These are phyloP conservation scores for Wallemia mellicola DNA, from an alignment of 1,284 basidiomycete species.

Conservation along the genomic window DNA sequence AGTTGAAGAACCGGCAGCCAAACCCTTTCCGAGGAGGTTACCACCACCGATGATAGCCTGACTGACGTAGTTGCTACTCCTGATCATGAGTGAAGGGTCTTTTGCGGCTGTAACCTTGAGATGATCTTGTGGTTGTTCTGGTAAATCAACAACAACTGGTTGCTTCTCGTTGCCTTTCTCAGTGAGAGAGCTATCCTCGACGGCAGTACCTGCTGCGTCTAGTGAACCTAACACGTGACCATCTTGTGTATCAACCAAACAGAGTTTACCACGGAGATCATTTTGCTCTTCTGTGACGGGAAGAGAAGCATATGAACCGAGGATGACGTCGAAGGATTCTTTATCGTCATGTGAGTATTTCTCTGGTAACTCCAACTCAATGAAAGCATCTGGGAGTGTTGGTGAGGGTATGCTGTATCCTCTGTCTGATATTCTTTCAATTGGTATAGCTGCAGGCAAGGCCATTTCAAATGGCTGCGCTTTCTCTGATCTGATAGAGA, in stretches of 20 bases:
- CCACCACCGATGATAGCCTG: background rate
- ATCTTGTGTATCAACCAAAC: background rate
- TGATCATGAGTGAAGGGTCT: background rate
- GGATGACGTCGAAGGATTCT: background rate
- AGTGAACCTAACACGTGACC: background rate
- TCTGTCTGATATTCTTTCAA: background rate
- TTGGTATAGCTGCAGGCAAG: background rate
- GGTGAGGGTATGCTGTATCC: background rate
- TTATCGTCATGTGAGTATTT: background rate
- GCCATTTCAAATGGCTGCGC: background rate
- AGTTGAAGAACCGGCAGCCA: background rate
- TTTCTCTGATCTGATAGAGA: background rate
- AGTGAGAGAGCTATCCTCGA: background rate
- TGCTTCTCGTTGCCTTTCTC: background rate
- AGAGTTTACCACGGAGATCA: background rate
- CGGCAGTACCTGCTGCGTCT: background rate
- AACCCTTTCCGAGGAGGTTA: background rate
- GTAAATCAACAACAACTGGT: background rate
- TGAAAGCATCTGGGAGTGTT: background rate
- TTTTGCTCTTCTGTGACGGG: background rate
- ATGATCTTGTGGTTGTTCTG: background rate
- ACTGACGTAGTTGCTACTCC: background rate
- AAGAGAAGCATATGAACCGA: background rate
- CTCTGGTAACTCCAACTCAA: background rate
- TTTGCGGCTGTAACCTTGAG: background rate